A percentile compares a stretch with the other conserved stretches of the same genome.
Conservation (phyloP, 2,329 filamentous ascomycete species). For the Colletotrichum agaves region DNA sequence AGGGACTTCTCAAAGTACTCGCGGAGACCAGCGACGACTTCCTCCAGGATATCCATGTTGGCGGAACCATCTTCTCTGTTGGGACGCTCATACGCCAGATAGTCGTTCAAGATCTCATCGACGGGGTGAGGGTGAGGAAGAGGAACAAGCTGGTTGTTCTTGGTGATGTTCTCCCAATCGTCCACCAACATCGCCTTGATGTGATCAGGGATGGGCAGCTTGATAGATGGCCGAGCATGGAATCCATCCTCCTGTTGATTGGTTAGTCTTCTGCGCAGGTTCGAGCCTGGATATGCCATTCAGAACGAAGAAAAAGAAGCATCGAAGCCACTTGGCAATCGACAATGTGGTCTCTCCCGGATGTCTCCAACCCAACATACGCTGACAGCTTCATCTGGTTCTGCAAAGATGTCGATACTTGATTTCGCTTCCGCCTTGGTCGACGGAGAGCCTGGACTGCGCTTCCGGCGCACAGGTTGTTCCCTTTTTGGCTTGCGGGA, state of each 20-base stretch:
- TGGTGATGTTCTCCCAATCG: constrained; percentile 99
- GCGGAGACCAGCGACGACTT: constrained; percentile 85
- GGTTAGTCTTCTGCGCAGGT: constrained; percentile 8
- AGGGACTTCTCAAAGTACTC: constrained; percentile 96
- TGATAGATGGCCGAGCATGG: constrained; percentile 84
- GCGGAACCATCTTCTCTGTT: constrained; percentile 74
- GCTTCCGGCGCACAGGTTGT: constrained; percentile 10
- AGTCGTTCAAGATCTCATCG: constrained; percentile 82
- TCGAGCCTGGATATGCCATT: neutral
- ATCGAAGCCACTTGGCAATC: constrained; percentile 25
- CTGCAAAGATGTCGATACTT: neutral
- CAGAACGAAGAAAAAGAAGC: neutral
- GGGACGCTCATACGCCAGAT: constrained; percentile 75
- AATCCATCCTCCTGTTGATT: constrained; percentile 84
- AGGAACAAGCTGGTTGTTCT: constrained; percentile 89
- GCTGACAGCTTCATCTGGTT: neutral
- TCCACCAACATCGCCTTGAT: constrained; percentile 94
- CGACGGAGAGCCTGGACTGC: neutral
- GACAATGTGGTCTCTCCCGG: neutral
- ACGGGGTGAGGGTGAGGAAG: constrained; percentile 83
- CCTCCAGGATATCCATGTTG: constrained; percentile 87
- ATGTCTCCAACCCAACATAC: neutral
- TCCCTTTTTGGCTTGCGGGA: constrained; percentile 4
- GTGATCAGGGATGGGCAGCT: constrained; percentile 86
- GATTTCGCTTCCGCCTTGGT: neutral